Conservation (phyloP, 371 early-diverging fungal species). For the Lichtheimia hyalospora region DNA sequence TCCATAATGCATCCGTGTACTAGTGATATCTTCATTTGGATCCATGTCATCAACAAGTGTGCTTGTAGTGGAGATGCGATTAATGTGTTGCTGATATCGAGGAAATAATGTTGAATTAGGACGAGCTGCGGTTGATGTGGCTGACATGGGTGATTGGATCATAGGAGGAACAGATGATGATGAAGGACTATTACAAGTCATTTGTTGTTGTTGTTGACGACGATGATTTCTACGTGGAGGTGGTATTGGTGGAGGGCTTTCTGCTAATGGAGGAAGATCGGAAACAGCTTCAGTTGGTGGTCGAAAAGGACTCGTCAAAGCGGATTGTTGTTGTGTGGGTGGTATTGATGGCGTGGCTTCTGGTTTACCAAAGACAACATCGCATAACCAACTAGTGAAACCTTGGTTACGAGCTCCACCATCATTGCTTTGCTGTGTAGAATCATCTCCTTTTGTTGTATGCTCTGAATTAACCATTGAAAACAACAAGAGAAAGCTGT, state of each 20-base stretch:
- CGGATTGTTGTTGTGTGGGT: background rate
- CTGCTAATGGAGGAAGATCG: conserved; percentile 5
- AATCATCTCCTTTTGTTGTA: background rate
- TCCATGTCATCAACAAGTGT: conserved; percentile 7
- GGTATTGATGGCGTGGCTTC: conserved; percentile 2
- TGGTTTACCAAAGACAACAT: conserved; percentile 14
- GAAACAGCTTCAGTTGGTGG: background rate
- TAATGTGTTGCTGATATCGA: conserved; percentile 1
- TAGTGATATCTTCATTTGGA: background rate
- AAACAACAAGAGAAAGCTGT: no score
- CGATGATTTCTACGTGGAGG: conserved; percentile 2
- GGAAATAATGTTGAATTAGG: background rate
- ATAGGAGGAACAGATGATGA: no score
- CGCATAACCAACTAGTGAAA: conserved; percentile 7
- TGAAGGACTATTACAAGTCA: background rate
- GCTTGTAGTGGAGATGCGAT: conserved; percentile 10
- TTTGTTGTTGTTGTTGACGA: conserved; percentile 1
- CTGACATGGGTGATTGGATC: no score
- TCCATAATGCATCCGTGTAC: conserved; percentile 31
- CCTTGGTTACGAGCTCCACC: background rate
- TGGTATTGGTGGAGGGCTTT: conserved; percentile 2
- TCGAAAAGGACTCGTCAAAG: conserved; percentile 4
- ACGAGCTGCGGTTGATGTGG: background rate
- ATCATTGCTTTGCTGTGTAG: background rate
- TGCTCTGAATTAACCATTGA: background rate